Percentiles rank a stretch among this genome's conserved stretches.
Evolutionary conservation across 1,139 yeast species (phyloP).

Genomic region (Geotrichum fermentans): DNA sequence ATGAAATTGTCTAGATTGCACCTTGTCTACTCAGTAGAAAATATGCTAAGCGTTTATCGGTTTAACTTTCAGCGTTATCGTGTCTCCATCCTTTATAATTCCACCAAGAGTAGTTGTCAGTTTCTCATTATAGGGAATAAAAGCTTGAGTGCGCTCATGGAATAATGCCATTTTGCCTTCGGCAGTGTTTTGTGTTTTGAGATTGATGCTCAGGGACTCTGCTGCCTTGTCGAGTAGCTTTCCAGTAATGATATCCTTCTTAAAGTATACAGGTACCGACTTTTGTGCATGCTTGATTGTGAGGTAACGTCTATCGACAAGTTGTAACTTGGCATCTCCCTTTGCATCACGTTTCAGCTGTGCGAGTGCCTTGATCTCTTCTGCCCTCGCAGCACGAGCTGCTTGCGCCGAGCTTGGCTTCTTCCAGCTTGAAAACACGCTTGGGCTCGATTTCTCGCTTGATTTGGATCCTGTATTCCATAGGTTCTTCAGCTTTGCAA

Average conservation of each 20-base stretch:
- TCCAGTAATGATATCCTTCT: constrained; percentile 71
- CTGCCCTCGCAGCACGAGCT: constrained; percentile 6
- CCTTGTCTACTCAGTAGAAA: no score
- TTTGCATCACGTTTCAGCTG: constrained; percentile 48
- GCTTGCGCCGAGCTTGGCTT: constrained; percentile 13
- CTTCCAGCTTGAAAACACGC: constrained; percentile 15
- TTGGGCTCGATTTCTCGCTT: not conserved
- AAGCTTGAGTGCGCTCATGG: constrained; percentile 9
- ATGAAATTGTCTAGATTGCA: no score
- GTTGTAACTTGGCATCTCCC: constrained; percentile 61
- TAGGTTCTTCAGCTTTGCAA: constrained; percentile 16
- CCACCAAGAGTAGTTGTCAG: constrained; percentile 15
- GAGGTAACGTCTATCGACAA: constrained; percentile 56
- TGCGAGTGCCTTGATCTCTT: constrained; percentile 2
- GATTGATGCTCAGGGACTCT: constrained; percentile 30
- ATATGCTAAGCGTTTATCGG: not conserved
- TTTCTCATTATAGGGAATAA: constrained; percentile 14
- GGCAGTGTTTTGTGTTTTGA: constrained; percentile 4
- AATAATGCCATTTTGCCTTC: constrained; percentile 11
- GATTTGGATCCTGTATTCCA: constrained; percentile 12
- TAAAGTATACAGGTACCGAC: constrained; percentile 47
- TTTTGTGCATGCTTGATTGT: constrained; percentile 34
- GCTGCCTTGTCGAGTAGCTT: constrained; percentile 68
- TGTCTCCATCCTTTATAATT: constrained; percentile 17
- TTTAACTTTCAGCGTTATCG: not conserved